A percentile compares a stretch with the other conserved stretches of the same genome.
phyloP scores from a whole-genome alignment of 1,284 basidiomycete genomes.

The Megacollybia platyphylla region DNA sequence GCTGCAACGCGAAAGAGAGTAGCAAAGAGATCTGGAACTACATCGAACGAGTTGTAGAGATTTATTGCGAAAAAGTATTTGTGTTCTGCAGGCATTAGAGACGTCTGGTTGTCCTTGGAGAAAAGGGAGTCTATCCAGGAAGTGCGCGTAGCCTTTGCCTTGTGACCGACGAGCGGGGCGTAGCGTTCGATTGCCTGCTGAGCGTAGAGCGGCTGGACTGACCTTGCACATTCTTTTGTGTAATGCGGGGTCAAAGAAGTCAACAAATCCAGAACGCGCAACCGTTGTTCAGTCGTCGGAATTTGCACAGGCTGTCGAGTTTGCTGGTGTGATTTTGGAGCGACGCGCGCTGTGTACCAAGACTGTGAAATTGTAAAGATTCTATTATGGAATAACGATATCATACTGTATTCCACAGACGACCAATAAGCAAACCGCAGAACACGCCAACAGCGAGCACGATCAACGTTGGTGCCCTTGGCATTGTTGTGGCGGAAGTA shows the following conservation, averaged over 20 bases:
- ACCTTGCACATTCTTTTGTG: conserved; percentile 81
- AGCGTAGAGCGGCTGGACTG: conserved; percentile 71
- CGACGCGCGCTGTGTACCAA: conserved; percentile 42
- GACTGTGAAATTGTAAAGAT: conserved; percentile 10
- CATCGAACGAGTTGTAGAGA: conserved; percentile 94
- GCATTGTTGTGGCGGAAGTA: neutral
- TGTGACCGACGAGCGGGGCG: conserved; percentile 66
- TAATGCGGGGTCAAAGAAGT: conserved; percentile 81
- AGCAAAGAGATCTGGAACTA: conserved; percentile 91
- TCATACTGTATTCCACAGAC: conserved; percentile 28
- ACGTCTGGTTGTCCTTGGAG: conserved; percentile 28
- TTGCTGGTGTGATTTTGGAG: conserved; percentile 34
- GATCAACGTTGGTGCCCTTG: conserved; percentile 10
- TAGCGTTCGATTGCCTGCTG: conserved; percentile 82
- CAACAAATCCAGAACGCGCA: conserved; percentile 75
- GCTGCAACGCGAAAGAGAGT: conserved; percentile 88
- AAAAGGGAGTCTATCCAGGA: conserved; percentile 55
- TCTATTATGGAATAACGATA: neutral
- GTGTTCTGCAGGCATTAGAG: conserved; percentile 50
- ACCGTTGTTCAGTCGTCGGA: conserved; percentile 70
- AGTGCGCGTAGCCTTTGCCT: conserved; percentile 29
- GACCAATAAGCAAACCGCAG: conserved; percentile 51
- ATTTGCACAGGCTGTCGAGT: conserved; percentile 48
- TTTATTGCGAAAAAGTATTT: conserved; percentile 99
- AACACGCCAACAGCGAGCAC: conserved; percentile 53